Conservation (phyloP, 768 basidiomycete genomes). For the Leccinellum rugosiceps region DNA sequence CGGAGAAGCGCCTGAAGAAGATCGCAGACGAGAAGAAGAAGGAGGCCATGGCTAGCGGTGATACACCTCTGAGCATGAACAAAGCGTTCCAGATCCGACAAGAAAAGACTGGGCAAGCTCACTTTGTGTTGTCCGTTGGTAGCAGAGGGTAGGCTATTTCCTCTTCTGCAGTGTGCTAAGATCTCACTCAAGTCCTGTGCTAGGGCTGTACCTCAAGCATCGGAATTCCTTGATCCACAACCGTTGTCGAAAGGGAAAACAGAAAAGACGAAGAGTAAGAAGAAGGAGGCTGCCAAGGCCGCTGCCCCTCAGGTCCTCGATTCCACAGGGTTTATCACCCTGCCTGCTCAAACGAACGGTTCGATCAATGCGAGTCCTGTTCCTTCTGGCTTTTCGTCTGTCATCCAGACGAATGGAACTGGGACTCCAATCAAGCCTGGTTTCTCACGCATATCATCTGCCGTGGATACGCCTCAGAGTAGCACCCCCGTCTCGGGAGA, state of each 20-base stretch:
- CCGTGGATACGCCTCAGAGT: constrained; percentile 34
- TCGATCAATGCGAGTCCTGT: constrained; percentile 41
- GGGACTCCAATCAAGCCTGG: constrained; percentile 65
- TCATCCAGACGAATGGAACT: constrained; percentile 30
- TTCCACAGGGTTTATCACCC: constrained; percentile 64
- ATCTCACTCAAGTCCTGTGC: constrained; percentile 10
- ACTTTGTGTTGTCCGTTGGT: constrained; percentile 93
- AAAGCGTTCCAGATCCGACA: constrained; percentile 90
- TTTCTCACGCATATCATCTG: constrained; percentile 72
- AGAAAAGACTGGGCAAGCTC: constrained; percentile 92
- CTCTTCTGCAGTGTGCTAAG: neutral
- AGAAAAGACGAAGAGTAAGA: constrained; percentile 78
- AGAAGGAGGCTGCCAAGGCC: constrained; percentile 58
- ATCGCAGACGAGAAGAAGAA: constrained; percentile 98
- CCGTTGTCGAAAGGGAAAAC: constrained; percentile 82
- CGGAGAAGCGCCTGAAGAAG: constrained; percentile 93
- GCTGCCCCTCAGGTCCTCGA: constrained; percentile 44
- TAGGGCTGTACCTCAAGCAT: constrained; percentile 84
- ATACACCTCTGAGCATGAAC: constrained; percentile 95
- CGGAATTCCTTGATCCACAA: constrained; percentile 77
- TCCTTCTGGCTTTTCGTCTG: constrained; percentile 37
- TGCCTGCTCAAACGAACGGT: constrained; percentile 55
- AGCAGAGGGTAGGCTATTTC: constrained; percentile 71
- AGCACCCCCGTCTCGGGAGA: constrained; percentile 62
- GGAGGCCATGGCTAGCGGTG: constrained; percentile 89